These are phyloP conservation scores for Phytophthora sojae DNA, from an alignment of 352 stramenopile genomes.

Conservation along the genomic window DNA sequence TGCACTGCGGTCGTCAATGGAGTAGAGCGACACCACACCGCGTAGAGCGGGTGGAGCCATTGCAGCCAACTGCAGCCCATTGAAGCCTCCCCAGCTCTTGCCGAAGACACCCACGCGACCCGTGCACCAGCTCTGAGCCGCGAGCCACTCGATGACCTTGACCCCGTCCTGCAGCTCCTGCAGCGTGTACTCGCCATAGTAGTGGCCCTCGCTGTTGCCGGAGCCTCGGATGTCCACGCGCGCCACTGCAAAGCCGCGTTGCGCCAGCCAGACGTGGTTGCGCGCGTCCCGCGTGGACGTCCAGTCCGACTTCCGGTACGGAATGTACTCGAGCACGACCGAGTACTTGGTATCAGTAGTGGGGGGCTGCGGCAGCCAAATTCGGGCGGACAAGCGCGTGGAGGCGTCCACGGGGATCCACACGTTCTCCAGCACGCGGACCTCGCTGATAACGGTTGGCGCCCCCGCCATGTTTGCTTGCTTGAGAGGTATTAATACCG, in stretches of 20 bases:
- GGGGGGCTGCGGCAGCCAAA: constrained; percentile 43
- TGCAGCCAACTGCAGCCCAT: constrained; percentile 55
- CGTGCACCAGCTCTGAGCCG: constrained; percentile 50
- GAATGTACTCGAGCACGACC: constrained; percentile 63
- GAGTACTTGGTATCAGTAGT: constrained; percentile 28
- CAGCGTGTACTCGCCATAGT: constrained; percentile 51
- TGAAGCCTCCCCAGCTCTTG: constrained; percentile 67
- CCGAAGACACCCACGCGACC: constrained; percentile 54
- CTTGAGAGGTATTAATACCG: neutral
- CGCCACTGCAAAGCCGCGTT: constrained; percentile 52
- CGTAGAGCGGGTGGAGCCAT: constrained; percentile 47
- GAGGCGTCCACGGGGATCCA: constrained; percentile 42
- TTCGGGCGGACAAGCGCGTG: constrained; percentile 41
- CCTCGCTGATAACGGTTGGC: neutral
- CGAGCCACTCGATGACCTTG: constrained; percentile 55
- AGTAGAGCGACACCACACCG: constrained; percentile 61
- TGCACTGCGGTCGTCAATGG: constrained; percentile 61
- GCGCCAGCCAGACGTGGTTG: constrained; percentile 60
- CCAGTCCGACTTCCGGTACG: constrained; percentile 62
- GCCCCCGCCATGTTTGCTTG: neutral
- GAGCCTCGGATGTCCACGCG: constrained; percentile 60
- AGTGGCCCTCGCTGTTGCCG: constrained; percentile 56
- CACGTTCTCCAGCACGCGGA: constrained; percentile 49
- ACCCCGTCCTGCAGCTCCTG: constrained; percentile 58
- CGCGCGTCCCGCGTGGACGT: constrained; percentile 47